Evolutionary conservation across 805 yeast species (phyloP).

Genomic region (Yamadazyma sp.): DNA sequence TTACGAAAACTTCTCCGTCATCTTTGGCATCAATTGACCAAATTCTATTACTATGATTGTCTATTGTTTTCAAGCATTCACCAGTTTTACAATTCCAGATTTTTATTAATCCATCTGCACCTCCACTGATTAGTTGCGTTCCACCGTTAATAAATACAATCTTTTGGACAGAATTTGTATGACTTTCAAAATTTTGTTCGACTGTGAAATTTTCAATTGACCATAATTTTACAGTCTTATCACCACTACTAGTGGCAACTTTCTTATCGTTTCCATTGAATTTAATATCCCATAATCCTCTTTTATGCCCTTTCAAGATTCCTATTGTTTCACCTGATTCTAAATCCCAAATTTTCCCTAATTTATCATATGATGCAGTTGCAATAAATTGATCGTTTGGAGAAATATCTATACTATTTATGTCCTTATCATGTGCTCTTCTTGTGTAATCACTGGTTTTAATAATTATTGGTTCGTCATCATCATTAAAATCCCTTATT

Average conservation of each 20-base stretch:
- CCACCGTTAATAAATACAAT: slow-evolving; percentile 65
- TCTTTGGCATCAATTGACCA: slow-evolving; percentile 78
- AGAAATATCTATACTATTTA: slow-evolving; percentile 84
- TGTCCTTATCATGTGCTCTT: slow-evolving; percentile 96
- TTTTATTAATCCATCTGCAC: slow-evolving; percentile 93
- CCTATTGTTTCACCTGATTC: slow-evolving; percentile 87
- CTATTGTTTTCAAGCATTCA: slow-evolving; percentile 80
- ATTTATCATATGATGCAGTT: slow-evolving; percentile 91
- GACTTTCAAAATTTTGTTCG: slow-evolving; percentile 85
- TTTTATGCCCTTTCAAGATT: slow-evolving; percentile 80
- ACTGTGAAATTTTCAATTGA: slow-evolving; percentile 74
- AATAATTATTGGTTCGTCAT: slow-evolving; percentile 28
- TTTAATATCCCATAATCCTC: slow-evolving; percentile 91
- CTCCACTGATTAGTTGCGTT: slow-evolving; percentile 70
- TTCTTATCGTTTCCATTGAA: slow-evolving; percentile 79
- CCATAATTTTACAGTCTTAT: slow-evolving; percentile 89
- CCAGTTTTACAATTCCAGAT: slow-evolving; percentile 78
- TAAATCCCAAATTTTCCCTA: slow-evolving; percentile 85
- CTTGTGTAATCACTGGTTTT: slow-evolving; percentile 80
- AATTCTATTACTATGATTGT: slow-evolving; percentile 87
- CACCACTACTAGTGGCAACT: slow-evolving; percentile 86
- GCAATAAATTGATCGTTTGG: slow-evolving; percentile 88
- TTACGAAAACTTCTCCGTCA: slow-evolving; percentile 67
- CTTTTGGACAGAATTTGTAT: slow-evolving; percentile 87
- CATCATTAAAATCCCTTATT: slow-evolving; percentile 9